phyloP scores from a whole-genome alignment of 306 rosid genomes.

The Trichosanthes cucumerina region DNA sequence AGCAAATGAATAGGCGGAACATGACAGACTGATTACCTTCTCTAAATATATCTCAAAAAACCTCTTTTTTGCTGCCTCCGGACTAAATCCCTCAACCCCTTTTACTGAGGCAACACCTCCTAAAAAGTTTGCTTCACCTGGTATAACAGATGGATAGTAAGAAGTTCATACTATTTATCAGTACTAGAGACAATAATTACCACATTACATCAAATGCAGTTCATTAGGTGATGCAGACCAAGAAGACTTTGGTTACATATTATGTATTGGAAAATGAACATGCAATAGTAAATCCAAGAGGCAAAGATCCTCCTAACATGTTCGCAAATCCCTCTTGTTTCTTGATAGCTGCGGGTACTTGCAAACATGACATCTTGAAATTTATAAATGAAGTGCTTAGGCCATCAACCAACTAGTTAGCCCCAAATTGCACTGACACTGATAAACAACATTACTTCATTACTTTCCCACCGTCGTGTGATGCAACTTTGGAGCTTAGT shows the following conservation, averaged over 20 bases:
- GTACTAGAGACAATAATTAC: background rate
- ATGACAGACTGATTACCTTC: constrained; percentile 34
- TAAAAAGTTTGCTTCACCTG: constrained; percentile 90
- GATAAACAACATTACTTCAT: background rate
- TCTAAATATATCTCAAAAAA: constrained; percentile 86
- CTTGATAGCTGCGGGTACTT: background rate
- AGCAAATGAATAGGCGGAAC: background rate
- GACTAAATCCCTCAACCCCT: constrained; percentile 59
- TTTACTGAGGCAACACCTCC: constrained; percentile 93
- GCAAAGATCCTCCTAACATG: background rate
- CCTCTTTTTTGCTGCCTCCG: constrained; percentile 76
- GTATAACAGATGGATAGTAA: background rate
- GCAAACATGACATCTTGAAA: background rate
- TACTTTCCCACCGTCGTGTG: background rate
- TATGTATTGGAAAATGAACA: background rate
- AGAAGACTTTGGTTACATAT: background rate
- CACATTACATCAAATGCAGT: background rate
- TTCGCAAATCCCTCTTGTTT: background rate
- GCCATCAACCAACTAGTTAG: background rate
- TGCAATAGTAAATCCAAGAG: background rate
- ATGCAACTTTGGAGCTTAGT: background rate
- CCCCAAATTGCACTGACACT: background rate
- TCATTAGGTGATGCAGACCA: background rate
- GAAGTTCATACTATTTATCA: background rate
- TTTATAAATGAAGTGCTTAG: background rate